Percentiles rank a stretch among this genome's conserved stretches.
Conservation (phyloP, 202 grass and related monocot species). For the Sporobolus alterniflorus region DNA sequence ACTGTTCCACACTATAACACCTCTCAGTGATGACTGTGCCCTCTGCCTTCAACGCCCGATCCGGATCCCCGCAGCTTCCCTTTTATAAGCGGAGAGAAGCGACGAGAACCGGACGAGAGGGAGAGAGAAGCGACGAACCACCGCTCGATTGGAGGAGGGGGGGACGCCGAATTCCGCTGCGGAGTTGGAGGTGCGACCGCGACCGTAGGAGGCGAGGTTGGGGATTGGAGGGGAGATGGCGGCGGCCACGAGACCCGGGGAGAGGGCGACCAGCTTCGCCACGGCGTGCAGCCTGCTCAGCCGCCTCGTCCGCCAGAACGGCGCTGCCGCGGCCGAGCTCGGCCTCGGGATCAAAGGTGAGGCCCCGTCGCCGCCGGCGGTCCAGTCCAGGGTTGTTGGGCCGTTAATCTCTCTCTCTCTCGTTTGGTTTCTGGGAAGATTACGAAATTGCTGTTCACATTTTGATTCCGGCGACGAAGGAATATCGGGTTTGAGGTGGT, state of each 20-base stretch:
- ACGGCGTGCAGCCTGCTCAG: constrained; percentile 81
- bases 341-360: constrained; percentile 58
- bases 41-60: too few species aligned
- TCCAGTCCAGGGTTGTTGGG: background rate
- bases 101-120: background rate
- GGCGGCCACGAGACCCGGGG: constrained; percentile 57
- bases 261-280: constrained; percentile 79
- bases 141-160: background rate
- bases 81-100: constrained; percentile 30
- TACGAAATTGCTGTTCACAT: background rate
- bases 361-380: background rate
- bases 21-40: too few species aligned
- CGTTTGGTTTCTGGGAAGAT: background rate
- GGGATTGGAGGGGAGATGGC: constrained; percentile 32
- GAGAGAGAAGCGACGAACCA: background rate
- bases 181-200: constrained; percentile 14
- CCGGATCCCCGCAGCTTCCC: background rate
- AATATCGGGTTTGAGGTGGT: background rate
- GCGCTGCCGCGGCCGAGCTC: constrained; percentile 57
- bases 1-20: too few species aligned
- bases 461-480: background rate
- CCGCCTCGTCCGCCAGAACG: constrained; percentile 79
- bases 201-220: background rate
- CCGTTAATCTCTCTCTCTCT: background rate
- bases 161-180: background rate